Percentiles rank a stretch among this genome's conserved stretches.
Evolutionary conservation across 345 rosid species (phyloP).

Genomic region (Dipteronia dyeriana): DNA sequence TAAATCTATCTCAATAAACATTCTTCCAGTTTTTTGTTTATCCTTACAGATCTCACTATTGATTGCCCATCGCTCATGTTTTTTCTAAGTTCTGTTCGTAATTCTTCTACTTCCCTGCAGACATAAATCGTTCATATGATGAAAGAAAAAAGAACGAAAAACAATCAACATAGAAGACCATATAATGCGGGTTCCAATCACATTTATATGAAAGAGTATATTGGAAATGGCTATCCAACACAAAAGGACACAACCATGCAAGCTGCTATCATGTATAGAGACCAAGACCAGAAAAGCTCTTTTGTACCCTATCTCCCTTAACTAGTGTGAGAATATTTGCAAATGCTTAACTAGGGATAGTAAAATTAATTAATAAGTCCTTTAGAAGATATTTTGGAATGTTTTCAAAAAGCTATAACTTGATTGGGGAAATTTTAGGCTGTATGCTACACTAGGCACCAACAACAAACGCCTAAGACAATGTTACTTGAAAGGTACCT

Average conservation of each 20-base stretch:
- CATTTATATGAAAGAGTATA: not conserved
- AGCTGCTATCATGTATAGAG: not conserved
- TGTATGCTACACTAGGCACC: not conserved
- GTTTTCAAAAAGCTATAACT: not conserved
- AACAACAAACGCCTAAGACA: conserved; percentile 7
- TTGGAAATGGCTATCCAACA: not conserved
- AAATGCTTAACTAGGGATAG: not conserved
- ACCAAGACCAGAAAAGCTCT: too few species aligned
- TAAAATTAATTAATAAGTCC: not conserved
- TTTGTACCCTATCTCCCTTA: not conserved
- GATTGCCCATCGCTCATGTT: conserved; percentile 40
- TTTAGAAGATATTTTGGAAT: not conserved
- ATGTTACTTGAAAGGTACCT: conserved; percentile 44
- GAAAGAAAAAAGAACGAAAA: conserved; percentile 11
- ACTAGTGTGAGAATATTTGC: not conserved
- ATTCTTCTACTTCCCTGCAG: conserved; percentile 74
- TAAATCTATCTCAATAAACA: conserved; percentile 16
- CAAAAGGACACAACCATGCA: not conserved
- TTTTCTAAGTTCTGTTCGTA: conserved; percentile 50
- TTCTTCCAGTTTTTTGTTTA: conserved; percentile 25
- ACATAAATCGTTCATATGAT: conserved; percentile 22
- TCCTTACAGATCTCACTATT: conserved; percentile 53
- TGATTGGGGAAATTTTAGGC: not conserved
- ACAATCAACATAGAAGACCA: not conserved
- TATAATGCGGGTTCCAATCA: not conserved